Base-by-base conservation (phyloP, 2,329 filamentous ascomycete genomes). In the Fusarium neocosmosporiellum region DNA sequence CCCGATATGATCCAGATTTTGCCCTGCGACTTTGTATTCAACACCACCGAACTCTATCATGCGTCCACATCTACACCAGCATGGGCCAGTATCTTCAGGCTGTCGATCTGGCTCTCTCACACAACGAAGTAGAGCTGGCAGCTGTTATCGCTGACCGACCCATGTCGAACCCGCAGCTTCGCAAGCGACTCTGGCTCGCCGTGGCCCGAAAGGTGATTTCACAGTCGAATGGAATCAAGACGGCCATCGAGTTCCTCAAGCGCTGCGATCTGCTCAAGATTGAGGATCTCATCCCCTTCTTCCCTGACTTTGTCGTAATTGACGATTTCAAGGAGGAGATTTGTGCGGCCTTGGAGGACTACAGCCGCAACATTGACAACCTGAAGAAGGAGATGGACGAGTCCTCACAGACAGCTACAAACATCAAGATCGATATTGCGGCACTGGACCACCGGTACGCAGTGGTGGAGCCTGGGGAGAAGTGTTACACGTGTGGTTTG, bases 251-350 rank as follows among this genome's bases (percentile, higher is more conserved):
- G 70, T 98, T 99, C 79, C 88, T 98, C 14, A 94, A 94, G 75
- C 92, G 94, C 11, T 98, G 96, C 80, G 95, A 98, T 69, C 87
- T 98, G 14, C 89, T 99, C 57, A 92, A 93, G 71, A 99, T 99
- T 72, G 96, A 99, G 83, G 96, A 99, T 78, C 84, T 99, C 33
- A 98, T 99, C 43, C 96, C 96, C 0, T 98, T 99, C 86, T 99
- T 99, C 84, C 96, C 96, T 0, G 96, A 99, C 81, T 99, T 99
- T 80, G 95, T 98, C 27, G 93, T 98, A 59, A 98, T 99, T 70
- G 96, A 99, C 80, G 96, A 98, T 81, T 99, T 99, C 88, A 98
- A 98, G 80, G 95, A 98, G 72, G 96, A 99, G 81, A 98, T 99
- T 39, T 99, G 96, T 83, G 87, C 90, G 0, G 96, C 97, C 1